phyloP scores from a whole-genome alignment of 345 rosid species.

The Eucalyptus cloeziana region DNA sequence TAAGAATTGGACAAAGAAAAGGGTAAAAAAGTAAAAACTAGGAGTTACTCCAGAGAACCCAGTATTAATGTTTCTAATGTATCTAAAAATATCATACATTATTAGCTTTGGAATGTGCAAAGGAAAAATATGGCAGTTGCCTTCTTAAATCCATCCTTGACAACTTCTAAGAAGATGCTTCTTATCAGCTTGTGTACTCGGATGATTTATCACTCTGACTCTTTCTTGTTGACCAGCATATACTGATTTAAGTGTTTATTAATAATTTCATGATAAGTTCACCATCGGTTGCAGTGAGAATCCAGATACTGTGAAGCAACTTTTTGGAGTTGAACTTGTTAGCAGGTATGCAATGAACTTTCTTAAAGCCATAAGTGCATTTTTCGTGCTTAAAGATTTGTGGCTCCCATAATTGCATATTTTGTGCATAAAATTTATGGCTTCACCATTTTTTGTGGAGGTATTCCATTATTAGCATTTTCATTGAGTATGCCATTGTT shows the following conservation, averaged over 20 bases:
- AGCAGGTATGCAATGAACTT: constrained; percentile 52
- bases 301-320: constrained; percentile 56
- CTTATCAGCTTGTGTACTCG: neutral
- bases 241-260: neutral
- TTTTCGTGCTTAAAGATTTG: neutral
- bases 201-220: neutral
- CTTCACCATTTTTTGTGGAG: neutral
- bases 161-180: neutral
- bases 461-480: neutral
- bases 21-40: neutral
- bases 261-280: neutral
- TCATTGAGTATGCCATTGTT: neutral
- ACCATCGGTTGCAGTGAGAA: constrained; percentile 33
- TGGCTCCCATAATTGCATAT: neutral
- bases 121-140: neutral
- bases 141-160: neutral
- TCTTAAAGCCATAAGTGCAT: neutral
- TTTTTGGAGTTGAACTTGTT: constrained; percentile 74
- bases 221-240: neutral
- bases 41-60: neutral
- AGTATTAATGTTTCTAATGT: neutral
- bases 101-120: neutral
- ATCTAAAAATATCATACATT: neutral
- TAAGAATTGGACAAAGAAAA: neutral
- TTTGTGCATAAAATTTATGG: neutral